Evolutionary conservation across 768 basidiomycete species (phyloP).

Genomic region (Dioszegia aurantiaca): DNA sequence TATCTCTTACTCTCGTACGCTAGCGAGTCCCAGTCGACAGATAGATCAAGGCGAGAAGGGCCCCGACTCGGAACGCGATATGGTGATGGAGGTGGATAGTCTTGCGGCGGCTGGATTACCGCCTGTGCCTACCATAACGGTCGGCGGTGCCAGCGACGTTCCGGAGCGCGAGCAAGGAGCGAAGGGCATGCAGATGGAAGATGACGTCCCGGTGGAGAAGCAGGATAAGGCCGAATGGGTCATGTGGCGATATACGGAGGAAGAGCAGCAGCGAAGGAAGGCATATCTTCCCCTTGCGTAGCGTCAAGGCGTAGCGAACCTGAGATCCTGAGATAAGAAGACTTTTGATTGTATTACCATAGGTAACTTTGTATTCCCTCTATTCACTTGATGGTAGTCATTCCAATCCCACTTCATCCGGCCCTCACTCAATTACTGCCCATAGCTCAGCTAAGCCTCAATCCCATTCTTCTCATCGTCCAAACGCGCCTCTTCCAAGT

Average conservation of each 20-base stretch:
- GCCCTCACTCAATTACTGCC: background rate
- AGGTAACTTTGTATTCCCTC: conserved; percentile 3
- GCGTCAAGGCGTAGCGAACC: background rate
- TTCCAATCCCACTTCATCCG: background rate
- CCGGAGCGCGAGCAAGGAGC: too few relatives aligned
- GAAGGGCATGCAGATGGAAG: too few relatives aligned
- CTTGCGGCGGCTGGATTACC: too few relatives aligned
- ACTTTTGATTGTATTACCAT: background rate
- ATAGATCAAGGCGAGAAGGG: too few relatives aligned
- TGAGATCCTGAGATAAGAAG: too few relatives aligned
- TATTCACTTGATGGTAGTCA: background rate
- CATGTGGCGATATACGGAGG: conserved; percentile 34
- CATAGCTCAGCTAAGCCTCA: conserved; percentile 19
- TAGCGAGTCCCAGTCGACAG: too few relatives aligned
- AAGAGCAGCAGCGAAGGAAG: conserved; percentile 32
- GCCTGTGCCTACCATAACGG: background rate
- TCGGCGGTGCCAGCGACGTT: too few relatives aligned
- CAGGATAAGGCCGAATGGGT: conserved; percentile 27
- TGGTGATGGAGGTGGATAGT: too few relatives aligned
- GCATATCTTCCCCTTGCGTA: conserved; percentile 37
- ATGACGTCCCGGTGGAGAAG: too few relatives aligned
- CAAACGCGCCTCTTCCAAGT: conserved; percentile 59
- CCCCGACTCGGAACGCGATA: too few relatives aligned
- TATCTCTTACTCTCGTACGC: background rate
- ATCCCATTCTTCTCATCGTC: conserved; percentile 46